Evolutionary conservation across 495 filamentous ascomycete genomes (phyloP).

Genomic region (Penicillium tannophilum): DNA sequence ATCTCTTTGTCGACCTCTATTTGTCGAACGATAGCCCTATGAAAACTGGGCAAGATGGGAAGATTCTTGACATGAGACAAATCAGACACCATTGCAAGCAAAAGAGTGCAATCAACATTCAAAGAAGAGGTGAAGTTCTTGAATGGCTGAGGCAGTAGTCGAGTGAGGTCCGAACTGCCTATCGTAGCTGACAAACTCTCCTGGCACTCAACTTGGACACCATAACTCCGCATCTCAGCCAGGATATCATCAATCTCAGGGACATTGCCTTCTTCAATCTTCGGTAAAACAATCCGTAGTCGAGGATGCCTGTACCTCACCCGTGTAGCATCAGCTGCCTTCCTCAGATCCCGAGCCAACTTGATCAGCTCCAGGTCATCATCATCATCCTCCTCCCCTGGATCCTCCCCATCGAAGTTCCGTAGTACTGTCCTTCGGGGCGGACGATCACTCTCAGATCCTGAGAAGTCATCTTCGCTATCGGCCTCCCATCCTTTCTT

Average conservation of each 20-base stretch:
- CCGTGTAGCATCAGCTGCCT: constrained; percentile 53
- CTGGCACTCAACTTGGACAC: constrained; percentile 54
- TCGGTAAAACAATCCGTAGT: constrained; percentile 62
- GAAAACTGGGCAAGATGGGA: constrained; percentile 42
- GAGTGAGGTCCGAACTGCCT: constrained; percentile 33
- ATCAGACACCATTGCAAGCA: constrained; percentile 72
- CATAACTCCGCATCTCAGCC: constrained; percentile 56
- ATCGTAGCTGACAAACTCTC: constrained; percentile 28
- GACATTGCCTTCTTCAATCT: constrained; percentile 50
- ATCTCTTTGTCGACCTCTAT: constrained; percentile 64
- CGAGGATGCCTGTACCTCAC: constrained; percentile 60
- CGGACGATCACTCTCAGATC: constrained; percentile 31
- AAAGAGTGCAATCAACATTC: constrained; percentile 75
- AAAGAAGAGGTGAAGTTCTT: constrained; percentile 57
- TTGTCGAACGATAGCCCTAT: constrained; percentile 61
- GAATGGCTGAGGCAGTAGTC: constrained; percentile 57
- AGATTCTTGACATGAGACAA: constrained; percentile 59
- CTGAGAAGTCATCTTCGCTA: constrained; percentile 39
- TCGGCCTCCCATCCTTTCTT: constrained; percentile 61
- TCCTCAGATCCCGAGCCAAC: constrained; percentile 55
- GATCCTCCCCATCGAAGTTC: constrained; percentile 31
- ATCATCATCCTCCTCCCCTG: constrained; percentile 40
- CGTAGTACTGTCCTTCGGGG: constrained; percentile 33
- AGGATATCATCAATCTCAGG: constrained; percentile 61
- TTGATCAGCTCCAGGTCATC: constrained; percentile 59